Evolutionary conservation across 768 basidiomycete genomes (phyloP), one percentile per base, ranked within the genome.

Genomic region (Russula griseocarnosa): DNA sequence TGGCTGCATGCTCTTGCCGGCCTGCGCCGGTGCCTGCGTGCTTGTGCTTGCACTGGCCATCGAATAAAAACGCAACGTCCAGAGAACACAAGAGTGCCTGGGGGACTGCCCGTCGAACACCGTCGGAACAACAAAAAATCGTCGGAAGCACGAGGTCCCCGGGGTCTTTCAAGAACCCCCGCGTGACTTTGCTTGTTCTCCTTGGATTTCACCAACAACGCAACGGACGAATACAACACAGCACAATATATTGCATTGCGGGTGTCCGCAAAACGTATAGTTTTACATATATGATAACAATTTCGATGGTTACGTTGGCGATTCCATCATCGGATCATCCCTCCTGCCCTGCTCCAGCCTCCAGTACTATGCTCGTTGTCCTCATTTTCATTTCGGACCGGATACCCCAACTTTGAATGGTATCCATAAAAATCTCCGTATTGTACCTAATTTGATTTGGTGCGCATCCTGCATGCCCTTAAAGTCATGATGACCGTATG

Each of bases 21-120:
- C 60, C 64, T 66, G 66, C 44, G 60, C 44, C 52, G 52, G 67
- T 59, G 60, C 61, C 59, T 65, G 59, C 46, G 65, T 57, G 59
- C 58, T 63, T 13, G 65, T 57, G 58, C 66, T 68, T 3, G 65
- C 55, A 44, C 62, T 68, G 47, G 58, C 57, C 58, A 62, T 61
- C 38, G 65, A 66, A 30, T 30, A 49, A 56, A 36, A 36, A 36
- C 32, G 55, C 30, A 51, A 54, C 18, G 47, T 40, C 46, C 26
- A 36, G 24, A 56, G 47, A 55, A 8, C n/a, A 61, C 59, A 57
- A 61, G 64, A 51, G 64, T 65, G 60, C 30, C 64, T 57, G 66
- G 67, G 59, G 63, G 47, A 18, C 36, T 40, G 16, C 16, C 38
- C 38, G 0, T 18, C 38, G 11, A 18, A 40, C 38, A 40, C 38